phyloP scores from a whole-genome alignment of 805 yeast species.

The Cyberlindnera amylophila region DNA sequence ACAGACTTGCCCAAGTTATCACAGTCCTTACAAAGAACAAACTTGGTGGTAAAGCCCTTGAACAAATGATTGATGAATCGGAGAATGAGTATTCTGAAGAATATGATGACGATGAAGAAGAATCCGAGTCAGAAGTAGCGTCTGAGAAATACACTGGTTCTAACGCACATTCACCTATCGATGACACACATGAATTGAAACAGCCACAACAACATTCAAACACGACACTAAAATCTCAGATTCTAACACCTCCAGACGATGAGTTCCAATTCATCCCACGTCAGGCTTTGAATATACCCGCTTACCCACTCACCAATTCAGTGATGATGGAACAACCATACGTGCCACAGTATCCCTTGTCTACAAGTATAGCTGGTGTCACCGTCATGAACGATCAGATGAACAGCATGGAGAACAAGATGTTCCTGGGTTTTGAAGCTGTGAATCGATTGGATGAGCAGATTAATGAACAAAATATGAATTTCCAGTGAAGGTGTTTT shows the following conservation, averaged over 20 bases:
- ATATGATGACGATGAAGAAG: constrained; percentile 2
- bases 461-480: too few species aligned
- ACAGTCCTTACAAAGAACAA: constrained; percentile 9
- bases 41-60: constrained; percentile 7
- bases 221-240: neutral
- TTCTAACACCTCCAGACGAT: constrained; percentile 15
- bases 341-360: neutral
- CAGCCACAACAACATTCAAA: neutral
- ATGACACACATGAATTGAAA: neutral
- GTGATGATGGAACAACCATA: neutral
- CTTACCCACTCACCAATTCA: too few species aligned
- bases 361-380: neutral
- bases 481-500: too few species aligned
- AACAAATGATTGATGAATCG: neutral
- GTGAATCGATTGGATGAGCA: constrained; percentile 1
- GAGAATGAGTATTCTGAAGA: neutral
- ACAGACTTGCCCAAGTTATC: constrained; percentile 15
- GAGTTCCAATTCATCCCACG: constrained; percentile 12
- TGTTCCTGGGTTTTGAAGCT: constrained; percentile 8
- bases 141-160: neutral
- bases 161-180: constrained; percentile 5
- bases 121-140: neutral
- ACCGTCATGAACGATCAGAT: constrained; percentile 4
- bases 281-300: constrained; percentile 27
- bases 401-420: constrained; percentile 10